phyloP scores from a whole-genome alignment of 2,329 filamentous ascomycete genomes.

The Pestalotiopsis fici region DNA sequence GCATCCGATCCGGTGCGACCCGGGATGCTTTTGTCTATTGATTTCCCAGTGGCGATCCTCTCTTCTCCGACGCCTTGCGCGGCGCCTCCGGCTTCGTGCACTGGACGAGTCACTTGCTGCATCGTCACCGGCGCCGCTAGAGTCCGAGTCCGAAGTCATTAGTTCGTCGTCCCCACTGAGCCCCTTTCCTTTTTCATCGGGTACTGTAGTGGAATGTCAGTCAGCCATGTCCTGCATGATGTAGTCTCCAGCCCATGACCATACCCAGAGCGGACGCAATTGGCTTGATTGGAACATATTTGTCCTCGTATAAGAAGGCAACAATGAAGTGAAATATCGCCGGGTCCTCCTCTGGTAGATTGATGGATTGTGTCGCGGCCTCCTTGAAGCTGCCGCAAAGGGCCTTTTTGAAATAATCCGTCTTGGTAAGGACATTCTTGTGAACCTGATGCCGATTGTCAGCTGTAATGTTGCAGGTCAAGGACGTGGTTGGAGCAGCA shows the following conservation, averaged over 20 bases:
- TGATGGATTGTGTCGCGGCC: conserved; percentile 44
- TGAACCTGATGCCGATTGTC: conserved; percentile 38
- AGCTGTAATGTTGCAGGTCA: neutral
- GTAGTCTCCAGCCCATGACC: conserved; percentile 2
- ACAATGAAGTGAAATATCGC: conserved; percentile 53
- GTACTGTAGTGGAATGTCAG: neutral
- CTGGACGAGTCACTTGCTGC: conserved; percentile 35
- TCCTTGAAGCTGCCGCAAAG: conserved; percentile 49
- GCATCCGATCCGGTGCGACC: conserved; percentile 45
- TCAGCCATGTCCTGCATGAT: neutral
- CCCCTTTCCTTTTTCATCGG: conserved; percentile 44
- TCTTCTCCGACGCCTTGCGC: conserved; percentile 33
- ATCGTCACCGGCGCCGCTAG: conserved; percentile 20
- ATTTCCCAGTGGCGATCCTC: conserved; percentile 37
- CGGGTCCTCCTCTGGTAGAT: conserved; percentile 52
- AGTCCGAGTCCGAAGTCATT: conserved; percentile 29
- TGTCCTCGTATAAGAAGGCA: conserved; percentile 50
- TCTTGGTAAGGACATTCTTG: conserved; percentile 43
- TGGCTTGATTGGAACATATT: conserved; percentile 46
- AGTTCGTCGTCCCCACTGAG: conserved; percentile 31
- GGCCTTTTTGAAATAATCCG: conserved; percentile 50
- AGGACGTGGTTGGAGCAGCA: neutral
- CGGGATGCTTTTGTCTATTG: conserved; percentile 43
- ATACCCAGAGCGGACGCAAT: conserved; percentile 39
- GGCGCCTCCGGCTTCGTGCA: conserved; percentile 30